Conservation (phyloP, 2,329 filamentous ascomycete genomes). For the Fusarium sp. region DNA sequence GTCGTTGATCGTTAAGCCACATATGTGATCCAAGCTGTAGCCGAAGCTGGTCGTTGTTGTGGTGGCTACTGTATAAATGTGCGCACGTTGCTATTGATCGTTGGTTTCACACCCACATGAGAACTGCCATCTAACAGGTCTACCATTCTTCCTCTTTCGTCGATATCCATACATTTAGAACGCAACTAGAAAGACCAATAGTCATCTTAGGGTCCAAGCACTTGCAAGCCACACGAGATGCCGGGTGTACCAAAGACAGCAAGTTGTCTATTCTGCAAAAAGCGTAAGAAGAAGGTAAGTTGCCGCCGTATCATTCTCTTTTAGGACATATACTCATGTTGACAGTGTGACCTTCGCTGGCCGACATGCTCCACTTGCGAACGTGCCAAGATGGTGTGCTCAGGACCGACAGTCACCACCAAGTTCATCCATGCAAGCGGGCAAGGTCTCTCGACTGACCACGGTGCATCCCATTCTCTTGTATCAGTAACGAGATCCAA, state of each 20-base stretch:
- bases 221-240: neutral
- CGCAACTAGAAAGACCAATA: neutral
- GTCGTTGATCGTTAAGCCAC: neutral
- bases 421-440: neutral
- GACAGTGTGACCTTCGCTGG: neutral
- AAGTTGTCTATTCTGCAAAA: neutral
- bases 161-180: neutral
- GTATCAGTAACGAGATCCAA: neutral
- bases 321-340: accelerated
- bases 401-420: neutral
- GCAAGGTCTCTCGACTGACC: neutral
- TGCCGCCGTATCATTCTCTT: neutral
- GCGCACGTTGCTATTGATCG: neutral
- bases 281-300: neutral
- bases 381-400: neutral
- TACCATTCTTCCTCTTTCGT: neutral
- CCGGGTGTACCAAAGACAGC: neutral
- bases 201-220: neutral
- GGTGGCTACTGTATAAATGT: neutral
- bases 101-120: neutral
- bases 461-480: neutral
- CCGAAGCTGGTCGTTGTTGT: neutral
- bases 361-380: neutral
- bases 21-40: no score
- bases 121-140: neutral